Base-by-base conservation (phyloP, 2,329 filamentous ascomycete genomes). In the Penicillium sp. region DNA sequence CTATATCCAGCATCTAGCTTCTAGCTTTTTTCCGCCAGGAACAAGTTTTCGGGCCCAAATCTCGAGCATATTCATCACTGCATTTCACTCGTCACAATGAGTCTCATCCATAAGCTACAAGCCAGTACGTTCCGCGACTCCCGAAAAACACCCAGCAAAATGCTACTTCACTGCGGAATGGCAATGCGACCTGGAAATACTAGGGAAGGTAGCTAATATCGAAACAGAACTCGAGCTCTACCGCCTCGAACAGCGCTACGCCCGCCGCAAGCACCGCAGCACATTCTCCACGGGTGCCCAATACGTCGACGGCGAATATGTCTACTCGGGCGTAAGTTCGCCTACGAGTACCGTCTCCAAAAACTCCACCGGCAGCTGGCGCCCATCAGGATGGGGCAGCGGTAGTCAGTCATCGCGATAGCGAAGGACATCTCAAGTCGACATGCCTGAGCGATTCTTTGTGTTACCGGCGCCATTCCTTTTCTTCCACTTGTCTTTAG, bases 271-370 rank as follows among this genome's bases (percentile, higher is more conserved):
- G 70, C 90, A 93, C 68, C 91, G 93, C 74, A 93, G 88, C 54
- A 94, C 90, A 60, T 96, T 96, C 75, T 87, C 89, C 71, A 92
- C 90, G 71, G 92, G 91, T 70, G 93, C 92, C 31, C 84, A 90
- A 74, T 97, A 97, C 77, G 89, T 97, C 64, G 91, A 97, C 73
- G 94, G 93, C 77, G 93, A 97, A 80, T 97, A 97, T 80, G 82
- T 96, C 75, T 95, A 92, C 82, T 82, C 68, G 51, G 66, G 70
- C 40, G 61, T 72, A 27, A 71, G 67, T 49, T 74, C 73, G 12
- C 73, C 75, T 4, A 69, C 71, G 25, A 71, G 73, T 33, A 72
- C 74, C 19, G 69, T 75, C 54, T 74, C 74, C 41, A 77, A 77
- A 57, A 68, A 75, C 37, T 76, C 72, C 2, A 75, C 71, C 4